Conservation (phyloP, 768 basidiomycete genomes). For the Daedaleopsis nitida region DNA sequence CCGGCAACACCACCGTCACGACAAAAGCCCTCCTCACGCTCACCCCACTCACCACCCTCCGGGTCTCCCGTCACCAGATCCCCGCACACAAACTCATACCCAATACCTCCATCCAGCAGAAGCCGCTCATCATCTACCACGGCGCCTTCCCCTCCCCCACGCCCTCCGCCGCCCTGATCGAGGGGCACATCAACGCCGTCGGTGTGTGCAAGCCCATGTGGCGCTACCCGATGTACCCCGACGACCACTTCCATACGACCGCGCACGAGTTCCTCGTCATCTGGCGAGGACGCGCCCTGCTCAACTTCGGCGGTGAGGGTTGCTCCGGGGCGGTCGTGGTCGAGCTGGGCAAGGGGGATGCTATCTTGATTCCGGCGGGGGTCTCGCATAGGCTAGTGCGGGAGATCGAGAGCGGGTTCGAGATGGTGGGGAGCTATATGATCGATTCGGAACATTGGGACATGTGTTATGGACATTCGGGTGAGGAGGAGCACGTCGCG, state of each 20-base stretch:
- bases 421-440: slow-evolving; percentile 46
- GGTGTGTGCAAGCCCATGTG: slow-evolving; percentile 42
- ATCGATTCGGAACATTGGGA: slow-evolving; percentile 38
- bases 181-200: slow-evolving; percentile 35
- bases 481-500: slow-evolving; percentile 27
- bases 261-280: slow-evolving; percentile 44
- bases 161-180: slow-evolving; percentile 29
- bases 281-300: slow-evolving; percentile 33
- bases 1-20: no score
- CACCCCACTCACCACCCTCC: slow-evolving; percentile 29
- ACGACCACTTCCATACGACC: slow-evolving; percentile 45
- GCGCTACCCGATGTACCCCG: slow-evolving; percentile 45
- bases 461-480: slow-evolving; percentile 41
- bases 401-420: slow-evolving; percentile 33
- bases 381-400: slow-evolving; percentile 40
- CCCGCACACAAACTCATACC: slow-evolving; percentile 36
- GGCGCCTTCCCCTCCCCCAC: slow-evolving; percentile 29
- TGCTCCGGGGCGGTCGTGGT: slow-evolving; percentile 35
- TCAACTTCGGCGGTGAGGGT: slow-evolving; percentile 44
- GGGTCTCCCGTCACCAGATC: slow-evolving; percentile 34
- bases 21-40: slow-evolving; percentile 14
- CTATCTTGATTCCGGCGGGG: slow-evolving; percentile 44
- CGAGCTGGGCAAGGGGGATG: slow-evolving; percentile 40
- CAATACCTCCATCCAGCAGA: slow-evolving; percentile 38
- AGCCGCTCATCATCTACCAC: slow-evolving; percentile 43